phyloP scores from a whole-genome alignment of 495 filamentous ascomycete species.

The Choiromyces venosus region DNA sequence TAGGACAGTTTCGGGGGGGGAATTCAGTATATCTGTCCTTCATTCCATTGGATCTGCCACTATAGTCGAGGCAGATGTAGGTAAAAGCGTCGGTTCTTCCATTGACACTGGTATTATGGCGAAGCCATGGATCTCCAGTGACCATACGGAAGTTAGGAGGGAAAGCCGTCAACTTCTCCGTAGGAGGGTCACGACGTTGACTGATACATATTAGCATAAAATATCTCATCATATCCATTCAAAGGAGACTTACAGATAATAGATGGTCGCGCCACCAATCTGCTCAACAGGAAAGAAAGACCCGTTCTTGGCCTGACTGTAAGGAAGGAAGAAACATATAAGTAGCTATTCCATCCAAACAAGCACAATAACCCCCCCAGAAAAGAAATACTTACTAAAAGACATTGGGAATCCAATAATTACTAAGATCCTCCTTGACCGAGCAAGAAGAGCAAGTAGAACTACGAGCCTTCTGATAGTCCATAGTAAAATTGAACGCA shows the following conservation, averaged over 20 bases:
- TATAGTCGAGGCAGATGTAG: conserved; percentile 53
- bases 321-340: not conserved
- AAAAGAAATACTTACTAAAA: conserved; percentile 49
- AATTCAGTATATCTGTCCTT: conserved; percentile 42
- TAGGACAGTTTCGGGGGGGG: conserved; percentile 56
- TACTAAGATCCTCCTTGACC: conserved; percentile 62
- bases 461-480: conserved; percentile 52
- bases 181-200: conserved; percentile 55
- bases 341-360: not conserved
- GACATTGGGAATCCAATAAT: conserved; percentile 71
- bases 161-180: conserved; percentile 60
- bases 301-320: conserved; percentile 52
- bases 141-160: conserved; percentile 71
- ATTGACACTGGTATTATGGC: conserved; percentile 47
- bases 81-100: conserved; percentile 48
- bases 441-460: conserved; percentile 64
- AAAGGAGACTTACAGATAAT: conserved; percentile 57
- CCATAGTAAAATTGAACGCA: conserved; percentile 61
- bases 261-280: conserved; percentile 62
- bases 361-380: not conserved
- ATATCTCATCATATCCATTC: not conserved
- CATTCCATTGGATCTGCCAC: conserved; percentile 40
- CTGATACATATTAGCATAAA: conserved; percentile 43
- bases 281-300: conserved; percentile 62
- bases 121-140: conserved; percentile 56